These are phyloP conservation scores for Rhizophora mangle DNA, from an alignment of 345 rosid genomes.

Conservation along the genomic window DNA sequence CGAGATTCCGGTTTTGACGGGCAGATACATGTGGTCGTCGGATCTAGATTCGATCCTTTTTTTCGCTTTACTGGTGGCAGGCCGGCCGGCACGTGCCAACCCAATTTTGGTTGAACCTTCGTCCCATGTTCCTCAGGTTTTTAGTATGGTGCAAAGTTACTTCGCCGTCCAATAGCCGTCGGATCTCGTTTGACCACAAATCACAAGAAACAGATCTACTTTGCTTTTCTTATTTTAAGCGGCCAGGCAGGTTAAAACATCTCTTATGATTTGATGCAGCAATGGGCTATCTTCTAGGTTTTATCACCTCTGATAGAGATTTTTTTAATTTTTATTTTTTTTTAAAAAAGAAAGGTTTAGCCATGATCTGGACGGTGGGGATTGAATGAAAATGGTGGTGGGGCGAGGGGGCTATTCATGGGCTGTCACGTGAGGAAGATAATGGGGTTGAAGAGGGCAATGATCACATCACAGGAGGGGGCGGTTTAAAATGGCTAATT, in stretches of 20 bases:
- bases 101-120: background rate
- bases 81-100: conserved; percentile 76
- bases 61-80: conserved; percentile 40
- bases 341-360: too few relatives aligned
- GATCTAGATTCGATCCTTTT: conserved; percentile 46
- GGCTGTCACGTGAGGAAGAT: conserved; percentile 16
- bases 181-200: background rate
- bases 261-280: too few relatives aligned
- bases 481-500: background rate
- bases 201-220: background rate
- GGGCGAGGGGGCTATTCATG: background rate
- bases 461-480: background rate
- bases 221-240: too few relatives aligned
- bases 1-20: conserved; percentile 43
- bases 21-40: conserved; percentile 44
- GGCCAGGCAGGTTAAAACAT: too few relatives aligned
- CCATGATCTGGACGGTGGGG: conserved; percentile 9
- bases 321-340: too few relatives aligned
- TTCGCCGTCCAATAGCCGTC: conserved; percentile 6
- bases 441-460: conserved; percentile 5
- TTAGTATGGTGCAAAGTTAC: background rate
- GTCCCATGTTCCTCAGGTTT: too few relatives aligned
- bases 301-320: too few relatives aligned
- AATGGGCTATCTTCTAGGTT: too few relatives aligned
- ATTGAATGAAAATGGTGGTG: background rate